Evolutionary conservation across 306 rosid species (phyloP).

Genomic region (Vigna unguiculata): DNA sequence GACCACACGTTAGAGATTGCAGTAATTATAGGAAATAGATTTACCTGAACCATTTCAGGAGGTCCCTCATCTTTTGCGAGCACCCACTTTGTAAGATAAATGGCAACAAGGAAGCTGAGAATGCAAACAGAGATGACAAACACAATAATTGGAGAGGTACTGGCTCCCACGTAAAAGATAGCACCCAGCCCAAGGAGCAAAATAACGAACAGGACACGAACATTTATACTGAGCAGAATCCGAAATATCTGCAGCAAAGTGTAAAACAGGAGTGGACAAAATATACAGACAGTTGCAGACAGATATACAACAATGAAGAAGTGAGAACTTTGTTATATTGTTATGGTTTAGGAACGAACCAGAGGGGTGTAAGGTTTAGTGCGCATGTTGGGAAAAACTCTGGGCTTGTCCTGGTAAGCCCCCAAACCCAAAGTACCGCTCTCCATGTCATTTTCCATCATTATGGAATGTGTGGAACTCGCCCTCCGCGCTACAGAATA

Average conservation of each 20-base stretch:
- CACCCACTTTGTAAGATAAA: constrained; percentile 91
- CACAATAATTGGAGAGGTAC: constrained; percentile 84
- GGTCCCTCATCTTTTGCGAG: constrained; percentile 99
- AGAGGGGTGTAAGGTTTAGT: constrained; percentile 82
- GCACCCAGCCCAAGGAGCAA: constrained; percentile 74
- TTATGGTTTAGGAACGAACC: constrained; percentile 46
- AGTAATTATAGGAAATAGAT: constrained; percentile 38
- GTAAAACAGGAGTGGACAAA: not conserved
- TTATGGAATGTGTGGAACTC: constrained; percentile 66
- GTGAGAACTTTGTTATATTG: too few species aligned
- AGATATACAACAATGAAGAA: not conserved
- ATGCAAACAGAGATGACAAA: constrained; percentile 92
- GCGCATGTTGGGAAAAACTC: constrained; percentile 94
- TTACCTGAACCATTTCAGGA: constrained; percentile 97
- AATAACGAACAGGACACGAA: constrained; percentile 71
- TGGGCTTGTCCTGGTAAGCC: constrained; percentile 75
- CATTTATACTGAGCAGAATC: constrained; percentile 72
- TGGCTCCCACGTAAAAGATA: constrained; percentile 89
- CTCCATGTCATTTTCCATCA: constrained; percentile 82
- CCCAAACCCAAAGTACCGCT: constrained; percentile 68
- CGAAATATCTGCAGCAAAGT: constrained; percentile 78
- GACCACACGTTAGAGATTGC: constrained; percentile 8
- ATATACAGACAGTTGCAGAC: not conserved
- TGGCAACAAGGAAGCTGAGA: constrained; percentile 80
- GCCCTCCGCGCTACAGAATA: constrained; percentile 74